Evolutionary conservation across 2,329 filamentous ascomycete species (phyloP), one percentile per base, ranked within the genome.

Genomic region (Ceratocystis huliohia): DNA sequence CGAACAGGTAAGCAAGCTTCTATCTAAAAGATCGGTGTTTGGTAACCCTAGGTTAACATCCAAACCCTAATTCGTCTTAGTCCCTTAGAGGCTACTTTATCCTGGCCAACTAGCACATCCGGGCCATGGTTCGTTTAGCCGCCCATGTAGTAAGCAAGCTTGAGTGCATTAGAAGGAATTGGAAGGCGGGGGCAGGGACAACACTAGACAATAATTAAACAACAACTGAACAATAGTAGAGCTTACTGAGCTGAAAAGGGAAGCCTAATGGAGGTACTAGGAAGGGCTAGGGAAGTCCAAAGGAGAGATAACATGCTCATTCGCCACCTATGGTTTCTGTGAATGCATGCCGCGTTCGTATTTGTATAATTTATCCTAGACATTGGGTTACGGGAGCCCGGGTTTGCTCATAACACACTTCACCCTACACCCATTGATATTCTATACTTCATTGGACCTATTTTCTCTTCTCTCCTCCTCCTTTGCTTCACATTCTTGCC

Each of bases 241-340:
- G 56, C 56, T 59, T 59, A 30, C 7, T 59, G 25, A 10, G 56
- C 28, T n/a, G 56, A 59, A 59, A 59, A 59, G 56, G 56, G 37
- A 41, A 13, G 13, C 10, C 37, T 37, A 4, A 8, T 17, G 3
- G 17, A 30, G 53, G 28, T 17, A 22, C 56, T 7, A 33, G 20
- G 22, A 17, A 33, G 20, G 20, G 53, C 28, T 10, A 13, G 10
- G 33, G 56, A 59, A 30, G 30, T n/a, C 28, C n/a, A 20, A 33
- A 5, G 33, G 28, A 20, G 28, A 37, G 15, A n/a, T 30, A 5
- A 10, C 22, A 59, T 37, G 46, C n/a, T n/a, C 20, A n/a, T 56
- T 28, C 28, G 7, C 22, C 53, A n/a, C 56, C 56, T 17, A 37
- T n/a, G 28, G 8, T 30, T 5, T n/a, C 56, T 15, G 13, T 22